These are phyloP conservation scores for Pholiota adiposa DNA, from an alignment of 1,284 basidiomycete species.

Conservation along the genomic window DNA sequence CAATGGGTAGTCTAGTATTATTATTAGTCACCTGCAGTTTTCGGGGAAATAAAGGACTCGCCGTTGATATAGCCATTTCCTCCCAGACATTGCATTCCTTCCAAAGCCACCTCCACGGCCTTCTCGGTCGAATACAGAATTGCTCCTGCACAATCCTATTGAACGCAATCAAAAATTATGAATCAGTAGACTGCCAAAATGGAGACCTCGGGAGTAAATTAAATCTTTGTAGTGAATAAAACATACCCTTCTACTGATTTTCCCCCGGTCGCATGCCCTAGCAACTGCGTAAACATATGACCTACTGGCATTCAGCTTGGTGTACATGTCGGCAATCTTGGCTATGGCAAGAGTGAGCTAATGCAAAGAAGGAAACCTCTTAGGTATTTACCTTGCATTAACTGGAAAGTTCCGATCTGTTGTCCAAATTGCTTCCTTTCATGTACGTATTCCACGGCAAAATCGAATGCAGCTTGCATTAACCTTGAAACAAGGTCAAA, in stretches of 20 bases:
- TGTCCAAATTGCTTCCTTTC: constrained; percentile 90
- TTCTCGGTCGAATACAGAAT: constrained; percentile 92
- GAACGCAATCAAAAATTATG: neutral
- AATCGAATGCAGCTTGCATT: constrained; percentile 95
- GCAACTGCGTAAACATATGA: constrained; percentile 95
- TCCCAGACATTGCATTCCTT: constrained; percentile 91
- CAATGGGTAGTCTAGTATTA: constrained; percentile 76
- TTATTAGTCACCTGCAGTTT: neutral
- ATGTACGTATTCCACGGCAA: constrained; percentile 88
- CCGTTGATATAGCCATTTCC: constrained; percentile 95
- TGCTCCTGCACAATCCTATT: constrained; percentile 89
- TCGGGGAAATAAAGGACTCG: constrained; percentile 32
- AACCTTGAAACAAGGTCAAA: constrained; percentile 52
- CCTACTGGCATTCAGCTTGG: constrained; percentile 86
- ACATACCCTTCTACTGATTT: constrained; percentile 80
- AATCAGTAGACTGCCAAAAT: neutral
- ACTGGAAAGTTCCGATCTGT: constrained; percentile 89
- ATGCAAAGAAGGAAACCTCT: neutral
- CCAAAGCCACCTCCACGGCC: constrained; percentile 88
- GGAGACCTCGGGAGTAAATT: neutral
- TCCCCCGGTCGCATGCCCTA: constrained; percentile 82
- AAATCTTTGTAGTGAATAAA: constrained; percentile 5
- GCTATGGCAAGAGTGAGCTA: constrained; percentile 39
- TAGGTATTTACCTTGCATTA: constrained; percentile 82
- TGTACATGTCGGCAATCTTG: constrained; percentile 95